Evolutionary conservation across 306 rosid genomes (phyloP).

Genomic region (Cucumis hystrix): DNA sequence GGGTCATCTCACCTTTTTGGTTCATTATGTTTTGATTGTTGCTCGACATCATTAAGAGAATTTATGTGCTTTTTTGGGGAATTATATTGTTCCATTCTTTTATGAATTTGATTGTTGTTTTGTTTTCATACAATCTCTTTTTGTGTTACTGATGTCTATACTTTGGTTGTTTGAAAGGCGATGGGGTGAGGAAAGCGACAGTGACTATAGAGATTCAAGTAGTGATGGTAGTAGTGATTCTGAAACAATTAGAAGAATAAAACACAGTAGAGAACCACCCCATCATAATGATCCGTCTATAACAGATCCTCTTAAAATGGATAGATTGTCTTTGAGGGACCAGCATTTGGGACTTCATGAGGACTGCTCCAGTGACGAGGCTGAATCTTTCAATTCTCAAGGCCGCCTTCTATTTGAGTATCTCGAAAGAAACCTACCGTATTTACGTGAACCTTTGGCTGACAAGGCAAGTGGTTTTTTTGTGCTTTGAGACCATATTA

Average conservation of each 20-base stretch:
- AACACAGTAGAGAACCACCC: constrained; percentile 14
- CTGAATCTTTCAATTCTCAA: constrained; percentile 23
- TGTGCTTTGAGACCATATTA: background rate
- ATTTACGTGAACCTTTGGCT: constrained; percentile 33
- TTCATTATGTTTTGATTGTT: background rate
- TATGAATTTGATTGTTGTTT: background rate
- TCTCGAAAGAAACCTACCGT: constrained; percentile 37
- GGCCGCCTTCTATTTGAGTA: constrained; percentile 28
- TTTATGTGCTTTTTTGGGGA: background rate
- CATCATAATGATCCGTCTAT: constrained; percentile 12
- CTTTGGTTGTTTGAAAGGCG: constrained; percentile 19
- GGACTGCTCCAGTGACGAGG: constrained; percentile 27
- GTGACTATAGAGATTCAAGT: constrained; percentile 33
- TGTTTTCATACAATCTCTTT: background rate
- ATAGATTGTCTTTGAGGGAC: constrained; percentile 22
- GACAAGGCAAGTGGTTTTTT: constrained; percentile 30
- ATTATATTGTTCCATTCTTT: background rate
- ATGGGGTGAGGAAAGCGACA: constrained; percentile 26
- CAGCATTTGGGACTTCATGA: constrained; percentile 1
- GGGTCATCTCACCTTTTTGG: background rate
- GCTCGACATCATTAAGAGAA: background rate
- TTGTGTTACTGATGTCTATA: background rate
- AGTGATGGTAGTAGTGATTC: constrained; percentile 33
- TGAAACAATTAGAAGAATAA: constrained; percentile 24
- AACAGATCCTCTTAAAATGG: constrained; percentile 17